A percentile compares a stretch with the other conserved stretches of the same genome.
Evolutionary conservation across 228 moss, liverwort and hornwort genomes (phyloP).

Genomic region (Sphagnum fallax): DNA sequence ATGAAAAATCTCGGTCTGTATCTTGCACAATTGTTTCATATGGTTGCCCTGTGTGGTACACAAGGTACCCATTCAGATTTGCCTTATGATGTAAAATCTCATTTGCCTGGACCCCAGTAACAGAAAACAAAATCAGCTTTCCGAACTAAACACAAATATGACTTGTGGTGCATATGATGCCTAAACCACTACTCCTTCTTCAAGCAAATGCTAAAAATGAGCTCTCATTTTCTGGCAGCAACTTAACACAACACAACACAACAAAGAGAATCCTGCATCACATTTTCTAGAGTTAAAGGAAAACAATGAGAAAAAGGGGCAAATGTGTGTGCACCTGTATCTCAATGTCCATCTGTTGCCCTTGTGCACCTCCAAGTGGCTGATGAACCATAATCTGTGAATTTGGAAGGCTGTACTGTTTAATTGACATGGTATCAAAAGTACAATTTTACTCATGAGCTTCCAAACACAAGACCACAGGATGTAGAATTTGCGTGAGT

Average conservation of each 20-base stretch:
- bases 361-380: slow-evolving; percentile 97
- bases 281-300: too few relatives aligned
- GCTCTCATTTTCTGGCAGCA: too few relatives aligned
- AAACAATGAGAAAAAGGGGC: too few relatives aligned
- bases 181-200: too few relatives aligned
- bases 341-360: slow-evolving; percentile 98
- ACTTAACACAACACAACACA: too few relatives aligned
- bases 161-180: too few relatives aligned
- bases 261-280: too few relatives aligned
- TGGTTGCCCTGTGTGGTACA: slow-evolving; percentile 53
- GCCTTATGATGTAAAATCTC: slow-evolving; percentile 60
- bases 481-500: too few relatives aligned
- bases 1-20: slow-evolving; percentile 61
- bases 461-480: too few relatives aligned
- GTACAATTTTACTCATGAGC: background rate
- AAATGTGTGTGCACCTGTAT: slow-evolving; percentile 54
- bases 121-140: too few relatives aligned
- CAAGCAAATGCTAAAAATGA: too few relatives aligned
- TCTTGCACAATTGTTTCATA: slow-evolving; percentile 53
- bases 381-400: slow-evolving; percentile 99
- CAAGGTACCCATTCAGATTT: slow-evolving; percentile 49
- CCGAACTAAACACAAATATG: too few relatives aligned
- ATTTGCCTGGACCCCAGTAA: slow-evolving; percentile 40
- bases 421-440: slow-evolving; percentile 32
- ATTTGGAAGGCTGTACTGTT: slow-evolving; percentile 93